These are phyloP conservation scores for Collybiopsis luxurians DNA, from an alignment of 768 basidiomycete genomes.

Conservation along the genomic window DNA sequence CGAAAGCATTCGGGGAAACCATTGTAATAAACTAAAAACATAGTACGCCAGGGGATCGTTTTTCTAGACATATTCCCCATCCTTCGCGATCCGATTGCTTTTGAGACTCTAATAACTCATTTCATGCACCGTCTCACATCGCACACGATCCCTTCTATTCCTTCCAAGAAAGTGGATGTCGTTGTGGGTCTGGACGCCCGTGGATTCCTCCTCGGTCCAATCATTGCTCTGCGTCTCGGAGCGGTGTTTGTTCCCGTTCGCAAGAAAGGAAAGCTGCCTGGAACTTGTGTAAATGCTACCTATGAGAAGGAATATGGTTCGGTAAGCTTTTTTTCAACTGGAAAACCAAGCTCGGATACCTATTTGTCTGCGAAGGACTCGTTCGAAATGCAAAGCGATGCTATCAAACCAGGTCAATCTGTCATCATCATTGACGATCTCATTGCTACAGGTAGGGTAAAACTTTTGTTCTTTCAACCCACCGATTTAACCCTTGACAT, in stretches of 20 bases:
- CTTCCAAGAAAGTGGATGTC: conserved; percentile 76
- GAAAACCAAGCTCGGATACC: background rate
- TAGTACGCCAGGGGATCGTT: conserved; percentile 78
- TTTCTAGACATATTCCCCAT: conserved; percentile 97
- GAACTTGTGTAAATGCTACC: conserved; percentile 64
- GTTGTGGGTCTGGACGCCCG: conserved; percentile 95
- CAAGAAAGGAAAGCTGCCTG: conserved; percentile 94
- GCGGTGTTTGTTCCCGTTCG: conserved; percentile 96
- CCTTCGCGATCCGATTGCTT: conserved; percentile 78
- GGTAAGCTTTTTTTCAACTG: conserved; percentile 42
- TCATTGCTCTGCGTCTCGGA: conserved; percentile 85
- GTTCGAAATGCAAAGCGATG: conserved; percentile 94
- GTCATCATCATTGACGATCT: conserved; percentile 93
- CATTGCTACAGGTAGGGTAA: conserved; percentile 83
- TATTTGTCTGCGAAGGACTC: conserved; percentile 61
- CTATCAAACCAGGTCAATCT: conserved; percentile 77
- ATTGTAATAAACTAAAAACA: too few relatives aligned
- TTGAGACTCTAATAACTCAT: conserved; percentile 90
- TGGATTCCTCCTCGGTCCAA: conserved; percentile 92
- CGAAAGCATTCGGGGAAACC: too few relatives aligned
- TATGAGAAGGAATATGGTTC: conserved; percentile 93
- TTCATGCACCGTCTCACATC: conserved; percentile 84
- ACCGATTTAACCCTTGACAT: background rate
- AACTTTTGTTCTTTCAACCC: background rate
- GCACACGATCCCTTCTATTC: conserved; percentile 59